These are phyloP conservation scores for Aristolochia contorta DNA, from an alignment of 164 flowering plant genomes.

Conservation along the genomic window DNA sequence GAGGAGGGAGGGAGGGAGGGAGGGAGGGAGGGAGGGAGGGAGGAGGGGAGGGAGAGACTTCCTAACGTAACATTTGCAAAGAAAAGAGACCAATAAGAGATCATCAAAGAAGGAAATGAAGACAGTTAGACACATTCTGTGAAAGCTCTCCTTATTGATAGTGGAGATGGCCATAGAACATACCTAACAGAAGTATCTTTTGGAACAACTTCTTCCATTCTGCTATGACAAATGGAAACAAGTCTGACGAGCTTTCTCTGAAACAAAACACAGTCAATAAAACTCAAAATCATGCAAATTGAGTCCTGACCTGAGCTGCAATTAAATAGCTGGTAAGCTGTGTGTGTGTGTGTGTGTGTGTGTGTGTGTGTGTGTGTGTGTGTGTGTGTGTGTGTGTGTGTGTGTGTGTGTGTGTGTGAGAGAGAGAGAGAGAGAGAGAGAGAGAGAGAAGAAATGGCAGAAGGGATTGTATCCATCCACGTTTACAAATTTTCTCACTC, in stretches of 20 bases:
- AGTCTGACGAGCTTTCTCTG: conserved; percentile 73
- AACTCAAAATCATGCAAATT: neutral
- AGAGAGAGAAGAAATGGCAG: neutral
- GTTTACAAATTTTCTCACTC: no score
- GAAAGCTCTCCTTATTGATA: no score
- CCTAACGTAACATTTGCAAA: neutral
- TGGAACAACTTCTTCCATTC: conserved; percentile 72
- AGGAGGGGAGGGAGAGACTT: no score
- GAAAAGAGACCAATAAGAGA: neutral
- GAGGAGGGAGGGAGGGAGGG: no score
- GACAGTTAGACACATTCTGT: no score
- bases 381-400: no score
- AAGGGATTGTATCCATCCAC: no score
- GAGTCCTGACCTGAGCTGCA: neutral
- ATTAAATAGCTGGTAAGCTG: neutral
- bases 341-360: no score
- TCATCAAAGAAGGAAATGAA: neutral
- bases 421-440: no score
- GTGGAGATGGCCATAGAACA: neutral
- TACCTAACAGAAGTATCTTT: conserved; percentile 51
- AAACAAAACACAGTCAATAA: conserved; percentile 7
- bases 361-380: no score
- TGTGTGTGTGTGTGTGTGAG: no score
- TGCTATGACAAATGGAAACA: conserved; percentile 66
- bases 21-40: no score